Evolutionary conservation across 2,329 filamentous ascomycete species (phyloP), one percentile per base, ranked within the genome.

Genomic region (Tothia fuscella): DNA sequence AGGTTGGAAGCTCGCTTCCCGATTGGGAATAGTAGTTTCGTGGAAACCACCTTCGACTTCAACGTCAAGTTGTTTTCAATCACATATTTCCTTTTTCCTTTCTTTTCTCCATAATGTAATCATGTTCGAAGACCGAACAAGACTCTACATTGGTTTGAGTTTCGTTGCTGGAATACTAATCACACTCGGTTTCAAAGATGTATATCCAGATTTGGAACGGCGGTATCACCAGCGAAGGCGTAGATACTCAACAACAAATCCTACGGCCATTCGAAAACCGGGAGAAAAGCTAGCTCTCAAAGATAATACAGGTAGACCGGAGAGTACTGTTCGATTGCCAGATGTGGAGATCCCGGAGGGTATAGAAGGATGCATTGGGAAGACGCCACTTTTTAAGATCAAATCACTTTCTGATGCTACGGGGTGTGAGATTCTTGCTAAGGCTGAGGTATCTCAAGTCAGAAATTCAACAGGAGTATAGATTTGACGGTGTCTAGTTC

Each of bases 361-460:
- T 14, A 83, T 98, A 46, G 87, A 93, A 60, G 84, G 80, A 34
- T 85, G 82, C 56, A 96, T 98, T 56, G 91, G 91, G 43, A 83
- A 93, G 61, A 98, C 91, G 12, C 89, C 88, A 1, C 71, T 98
- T 20, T 75, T 98, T 52, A 76, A 77, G 48, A 87, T 98, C 57
- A 82, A 78, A 50, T 88, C 83, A 28, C 72, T 98, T 19, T 93
- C 84, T 3, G 78, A 82, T 35, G 85, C 80, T 14, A 95, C 91
- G 3, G 87, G 87, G 16, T 87, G 91, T 54, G 78, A 78, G 30
- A 93, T 98, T 53, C 69, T 96, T 26, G 91, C 81, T 50, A 98
- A 98, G 64, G 87, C 87, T 37, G 91, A 98, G 60, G 72, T 73
- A 60, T 42, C 3, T 42, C 4, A 30, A 3, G 1, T n/a, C n/a